A percentile compares a stretch with the other conserved stretches of the same genome.
These are phyloP conservation scores for Hypomontagnella monticulosa DNA, from an alignment of 495 filamentous ascomycete genomes.

Conservation along the genomic window DNA sequence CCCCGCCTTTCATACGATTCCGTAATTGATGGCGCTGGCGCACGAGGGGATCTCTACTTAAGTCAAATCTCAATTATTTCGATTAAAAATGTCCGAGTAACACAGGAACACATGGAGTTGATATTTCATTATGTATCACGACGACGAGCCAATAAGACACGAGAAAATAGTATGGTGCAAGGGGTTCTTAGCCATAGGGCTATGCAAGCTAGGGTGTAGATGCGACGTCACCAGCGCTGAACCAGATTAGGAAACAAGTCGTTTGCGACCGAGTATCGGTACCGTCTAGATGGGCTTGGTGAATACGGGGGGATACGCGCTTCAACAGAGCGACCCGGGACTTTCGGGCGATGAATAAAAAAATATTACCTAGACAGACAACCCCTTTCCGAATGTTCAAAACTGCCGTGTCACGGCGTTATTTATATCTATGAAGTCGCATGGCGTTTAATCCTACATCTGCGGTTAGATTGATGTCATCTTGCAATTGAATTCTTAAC, in stretches of 20 bases:
- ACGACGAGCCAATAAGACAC: constrained; percentile 15
- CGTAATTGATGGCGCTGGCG: too few relatives aligned
- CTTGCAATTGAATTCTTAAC: background rate
- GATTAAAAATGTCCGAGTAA: background rate
- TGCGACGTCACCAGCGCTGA: constrained; percentile 25
- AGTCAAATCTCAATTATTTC: constrained; percentile 5
- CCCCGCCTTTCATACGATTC: too few relatives aligned
- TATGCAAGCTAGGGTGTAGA: constrained; percentile 15
- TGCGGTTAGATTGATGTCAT: background rate
- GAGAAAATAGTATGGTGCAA: constrained; percentile 3
- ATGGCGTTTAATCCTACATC: constrained; percentile 16
- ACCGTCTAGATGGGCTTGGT: background rate
- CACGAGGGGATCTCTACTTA: background rate
- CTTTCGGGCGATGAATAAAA: constrained; percentile 6
- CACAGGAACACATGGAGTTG: constrained; percentile 18
- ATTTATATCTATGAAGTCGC: constrained; percentile 6
- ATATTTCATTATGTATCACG: constrained; percentile 10
- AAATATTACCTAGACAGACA: background rate
- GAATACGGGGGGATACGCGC: background rate
- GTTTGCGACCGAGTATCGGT: background rate
- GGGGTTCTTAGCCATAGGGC: constrained; percentile 2
- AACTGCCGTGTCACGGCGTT: constrained; percentile 10
- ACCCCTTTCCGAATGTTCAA: constrained; percentile 7
- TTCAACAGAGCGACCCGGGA: constrained; percentile 4
- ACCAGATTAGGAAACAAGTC: constrained; percentile 13